These are phyloP conservation scores for Brassica hybrid DNA, from an alignment of 441 rosid genomes.

Conservation along the genomic window DNA sequence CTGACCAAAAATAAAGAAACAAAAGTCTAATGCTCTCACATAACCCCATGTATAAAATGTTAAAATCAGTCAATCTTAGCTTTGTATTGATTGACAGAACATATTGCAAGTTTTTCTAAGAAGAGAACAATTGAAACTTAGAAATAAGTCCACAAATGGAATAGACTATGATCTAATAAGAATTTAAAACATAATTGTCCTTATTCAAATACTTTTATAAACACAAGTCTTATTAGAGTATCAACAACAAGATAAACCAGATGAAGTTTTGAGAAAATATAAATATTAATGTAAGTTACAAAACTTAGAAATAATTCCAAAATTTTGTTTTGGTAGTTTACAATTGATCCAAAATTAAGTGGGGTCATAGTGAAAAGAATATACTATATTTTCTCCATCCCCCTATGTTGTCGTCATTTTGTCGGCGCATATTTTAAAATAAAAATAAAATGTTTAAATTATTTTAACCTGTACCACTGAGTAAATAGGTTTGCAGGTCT, in stretches of 20 bases:
- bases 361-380: constrained; percentile 34
- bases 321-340: not conserved
- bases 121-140: not conserved
- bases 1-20: not conserved
- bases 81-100: not conserved
- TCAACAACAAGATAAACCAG: not conserved
- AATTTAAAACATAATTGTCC: too few species aligned
- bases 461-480: not conserved
- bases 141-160: too few species aligned
- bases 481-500: constrained; percentile 5
- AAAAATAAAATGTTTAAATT: not conserved
- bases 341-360: not conserved
- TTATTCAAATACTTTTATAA: too few species aligned
- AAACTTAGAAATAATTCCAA: not conserved
- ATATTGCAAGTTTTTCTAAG: not conserved
- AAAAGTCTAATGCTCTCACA: not conserved
- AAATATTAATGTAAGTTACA: not conserved
- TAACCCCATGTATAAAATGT: not conserved
- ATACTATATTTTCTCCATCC: not conserved
- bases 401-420: constrained; percentile 20
- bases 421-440: constrained; percentile 12
- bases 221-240: too few species aligned
- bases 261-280: not conserved
- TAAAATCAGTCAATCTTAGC: not conserved
- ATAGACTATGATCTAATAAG: too few species aligned